Evolutionary conservation across 1,139 yeast species (phyloP), one percentile per base, ranked within the genome.

Genomic region (Candida pseudocylindracea): DNA sequence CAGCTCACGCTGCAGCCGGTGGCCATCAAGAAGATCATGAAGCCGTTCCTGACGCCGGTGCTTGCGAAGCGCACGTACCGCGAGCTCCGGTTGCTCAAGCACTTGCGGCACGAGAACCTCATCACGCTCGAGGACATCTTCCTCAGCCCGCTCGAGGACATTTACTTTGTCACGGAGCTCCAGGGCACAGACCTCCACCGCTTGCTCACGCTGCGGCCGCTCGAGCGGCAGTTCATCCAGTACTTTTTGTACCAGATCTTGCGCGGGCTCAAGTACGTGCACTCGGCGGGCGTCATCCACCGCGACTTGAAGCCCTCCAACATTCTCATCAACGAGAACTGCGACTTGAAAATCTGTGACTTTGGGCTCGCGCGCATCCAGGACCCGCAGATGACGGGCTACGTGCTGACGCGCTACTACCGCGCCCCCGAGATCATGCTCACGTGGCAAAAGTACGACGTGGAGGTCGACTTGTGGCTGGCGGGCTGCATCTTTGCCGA

Each of bases 401-500:
- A 88, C 51, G 98, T 88, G 12, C 76, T 93, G 12, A 88, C 99
- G 3, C 59, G 99, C 45, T 91, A 88, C 61, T 88, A 88, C 53
- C 67, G 99, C 42, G 99, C 98, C 0, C 99, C 98, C 2, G 99
- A 88, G 54, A 88, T 88, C 53, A 88, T 88, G 99, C 66, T 88
- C 42, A 85, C 96, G 24, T 88, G 99, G 99, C 99, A 88, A 53
- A 85, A 91, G 53, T 88, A 88, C 56, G 96, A 88, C 49, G 76
- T 83, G n/a, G 96, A 88, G 54, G 98, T 91, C 30, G 99, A 88
- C 52, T 78, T 88, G 45, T 88, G 99, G 99, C 78, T 93, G 12
- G 95, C 93, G n/a, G 99, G 96, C 12, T 88, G 99, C 56, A 88
- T 88, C 40, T 79, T 88, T 48, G 93, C 96, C 10, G 99, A 88